phyloP scores from a whole-genome alignment of 108 stramenopile genomes.

The Seminavis robusta region DNA sequence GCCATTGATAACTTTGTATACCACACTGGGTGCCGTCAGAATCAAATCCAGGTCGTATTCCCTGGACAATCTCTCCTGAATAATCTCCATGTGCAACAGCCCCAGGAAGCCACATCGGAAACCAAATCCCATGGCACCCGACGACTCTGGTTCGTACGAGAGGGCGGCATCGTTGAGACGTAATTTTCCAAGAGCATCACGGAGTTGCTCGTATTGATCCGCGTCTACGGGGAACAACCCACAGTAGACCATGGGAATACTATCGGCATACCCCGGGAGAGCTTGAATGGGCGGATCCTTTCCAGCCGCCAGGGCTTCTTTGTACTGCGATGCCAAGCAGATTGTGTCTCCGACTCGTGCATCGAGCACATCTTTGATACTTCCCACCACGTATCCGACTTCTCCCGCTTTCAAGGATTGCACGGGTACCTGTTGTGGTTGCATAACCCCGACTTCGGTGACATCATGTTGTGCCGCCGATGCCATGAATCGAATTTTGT shows the following conservation, averaged over 20 bases:
- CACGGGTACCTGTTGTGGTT: constrained; percentile 80
- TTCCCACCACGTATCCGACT: constrained; percentile 94
- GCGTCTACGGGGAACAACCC: constrained; percentile 95
- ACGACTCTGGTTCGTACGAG: constrained; percentile 82
- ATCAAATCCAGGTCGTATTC: constrained; percentile 96
- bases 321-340: constrained; percentile 63
- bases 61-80: constrained; percentile 91
- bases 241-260: constrained; percentile 95
- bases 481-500: constrained; percentile 70
- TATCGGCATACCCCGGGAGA: constrained; percentile 77
- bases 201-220: constrained; percentile 88
- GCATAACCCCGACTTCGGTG: constrained; percentile 93
- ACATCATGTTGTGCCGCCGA: constrained; percentile 83
- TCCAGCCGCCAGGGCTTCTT: constrained; percentile 36
- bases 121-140: constrained; percentile 89
- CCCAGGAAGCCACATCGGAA: constrained; percentile 98
- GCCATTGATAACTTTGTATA: constrained; percentile 77
- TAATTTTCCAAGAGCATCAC: constrained; percentile 89
- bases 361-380: constrained; percentile 92
- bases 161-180: constrained; percentile 93
- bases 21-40: constrained; percentile 96
- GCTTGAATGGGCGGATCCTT: constrained; percentile 47
- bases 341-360: constrained; percentile 98
- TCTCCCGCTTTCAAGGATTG: constrained; percentile 74
- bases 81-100: constrained; percentile 98